Base-by-base conservation (phyloP, 768 basidiomycete genomes). In the Leccinum pellstonianum region DNA sequence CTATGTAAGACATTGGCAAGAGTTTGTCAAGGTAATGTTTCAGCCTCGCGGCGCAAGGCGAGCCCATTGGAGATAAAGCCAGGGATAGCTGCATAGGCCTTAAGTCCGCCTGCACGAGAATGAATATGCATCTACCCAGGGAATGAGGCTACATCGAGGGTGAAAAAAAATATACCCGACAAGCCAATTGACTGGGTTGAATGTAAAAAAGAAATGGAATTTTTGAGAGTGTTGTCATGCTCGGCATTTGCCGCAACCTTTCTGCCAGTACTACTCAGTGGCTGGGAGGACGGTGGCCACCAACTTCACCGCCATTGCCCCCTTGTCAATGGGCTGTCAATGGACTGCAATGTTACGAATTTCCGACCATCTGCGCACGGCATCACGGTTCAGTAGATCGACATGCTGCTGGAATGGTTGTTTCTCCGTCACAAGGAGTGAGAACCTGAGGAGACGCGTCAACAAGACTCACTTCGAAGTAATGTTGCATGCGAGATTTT, bases 61-160 rank as follows among this genome's bases (percentile, higher is more conserved):
- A 33, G n/a, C 21, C 52, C 48, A 21, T 8, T 57, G 15, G n/a
- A 43, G 9, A 29, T 41, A 29, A 60, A 56, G 23, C 46, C 33
- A 23, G 38, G 53, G 50, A 57, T 48, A 54, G 29, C 43, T 33
- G 41, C 27, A 43, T 48, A 54, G 41, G n/a, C 21, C n/a, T 43
- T 29, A 49, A 21, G 27, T 52, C 19, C 17, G 21, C 50, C 12
- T 25, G 37, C 37, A 61, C 62, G 58, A 65, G 61, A 55, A 27
- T 59, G 66, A 46, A 58, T 10, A 2, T 61, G 53, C 14, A 52
- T 75, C 59, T 74, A 10, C 70, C 66, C 70, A 74, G 70, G 70
- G 72, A 75, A 75, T 72, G 72, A 75, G 73, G 67, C 74, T 50
- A 35, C 62, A 55, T 23, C 62, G 52, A 59, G 60, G 69, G 64